phyloP scores from a whole-genome alignment of 352 stramenopile genomes.

The Phytophthora citricola region DNA sequence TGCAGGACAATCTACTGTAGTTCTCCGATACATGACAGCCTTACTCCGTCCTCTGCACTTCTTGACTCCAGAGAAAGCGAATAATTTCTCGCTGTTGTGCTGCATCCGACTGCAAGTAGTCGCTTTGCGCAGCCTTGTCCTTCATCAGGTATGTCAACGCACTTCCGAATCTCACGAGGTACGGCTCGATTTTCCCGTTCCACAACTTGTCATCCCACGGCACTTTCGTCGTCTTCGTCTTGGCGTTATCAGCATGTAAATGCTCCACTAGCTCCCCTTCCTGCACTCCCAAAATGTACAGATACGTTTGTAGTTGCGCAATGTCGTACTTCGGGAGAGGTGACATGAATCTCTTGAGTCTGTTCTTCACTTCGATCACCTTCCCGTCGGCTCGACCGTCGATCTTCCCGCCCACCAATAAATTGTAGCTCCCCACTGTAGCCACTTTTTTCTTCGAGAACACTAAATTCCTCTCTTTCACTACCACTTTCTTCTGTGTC shows the following conservation, averaged over 20 bases:
- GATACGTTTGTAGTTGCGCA: constrained; percentile 85
- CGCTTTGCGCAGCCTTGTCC: constrained; percentile 54
- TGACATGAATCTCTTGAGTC: constrained; percentile 69
- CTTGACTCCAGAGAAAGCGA: constrained; percentile 66
- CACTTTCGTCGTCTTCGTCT: constrained; percentile 78
- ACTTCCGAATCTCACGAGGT: constrained; percentile 70
- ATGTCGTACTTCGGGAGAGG: constrained; percentile 85
- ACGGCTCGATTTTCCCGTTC: constrained; percentile 69
- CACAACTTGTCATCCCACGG: constrained; percentile 74
- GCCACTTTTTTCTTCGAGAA: constrained; percentile 81
- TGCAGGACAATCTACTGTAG: background rate
- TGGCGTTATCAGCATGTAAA: constrained; percentile 54
- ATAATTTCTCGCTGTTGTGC: constrained; percentile 77
- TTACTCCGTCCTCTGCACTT: constrained; percentile 25
- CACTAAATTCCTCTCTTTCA: constrained; percentile 75
- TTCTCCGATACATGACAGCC: background rate
- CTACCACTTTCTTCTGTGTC: constrained; percentile 53
- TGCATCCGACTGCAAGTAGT: constrained; percentile 53
- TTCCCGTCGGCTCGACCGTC: constrained; percentile 78
- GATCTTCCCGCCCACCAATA: constrained; percentile 86
- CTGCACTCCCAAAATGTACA: constrained; percentile 72
- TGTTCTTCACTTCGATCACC: constrained; percentile 89
- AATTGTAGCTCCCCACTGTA: constrained; percentile 47
- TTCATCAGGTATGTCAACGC: constrained; percentile 82
- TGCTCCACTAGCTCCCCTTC: constrained; percentile 88